Conservation (phyloP, 768 basidiomycete species). For the Suillus variegatus region DNA sequence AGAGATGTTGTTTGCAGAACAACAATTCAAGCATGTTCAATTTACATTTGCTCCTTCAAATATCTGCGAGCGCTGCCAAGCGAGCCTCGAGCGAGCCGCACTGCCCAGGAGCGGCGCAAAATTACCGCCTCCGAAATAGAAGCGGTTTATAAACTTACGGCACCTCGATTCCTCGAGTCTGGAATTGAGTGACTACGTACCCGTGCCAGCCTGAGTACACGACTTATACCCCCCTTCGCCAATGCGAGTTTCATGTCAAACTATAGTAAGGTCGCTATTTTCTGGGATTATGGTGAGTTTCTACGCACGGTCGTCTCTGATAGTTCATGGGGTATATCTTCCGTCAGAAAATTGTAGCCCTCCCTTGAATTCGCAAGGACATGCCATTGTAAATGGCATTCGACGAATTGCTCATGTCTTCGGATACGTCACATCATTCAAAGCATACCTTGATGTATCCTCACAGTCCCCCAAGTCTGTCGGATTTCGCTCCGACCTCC, state of each 20-base stretch:
- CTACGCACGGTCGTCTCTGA: neutral
- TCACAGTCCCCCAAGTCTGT: conserved; percentile 37
- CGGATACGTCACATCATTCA: conserved; percentile 51
- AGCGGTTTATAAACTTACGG: neutral
- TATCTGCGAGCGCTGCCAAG: neutral
- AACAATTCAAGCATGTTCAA: neutral
- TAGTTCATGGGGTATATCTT: neutral
- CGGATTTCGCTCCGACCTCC: conserved; percentile 41
- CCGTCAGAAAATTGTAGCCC: conserved; percentile 33
- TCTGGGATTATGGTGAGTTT: conserved; percentile 37
- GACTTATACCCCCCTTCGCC: neutral
- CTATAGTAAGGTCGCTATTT: conserved; percentile 43
- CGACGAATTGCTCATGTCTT: conserved; percentile 45
- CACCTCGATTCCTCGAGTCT: neutral
- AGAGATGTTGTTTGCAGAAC: neutral
- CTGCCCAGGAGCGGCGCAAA: neutral
- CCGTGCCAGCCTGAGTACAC: neutral
- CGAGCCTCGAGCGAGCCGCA: neutral
- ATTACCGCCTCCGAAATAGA: neutral
- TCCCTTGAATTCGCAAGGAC: conserved; percentile 32
- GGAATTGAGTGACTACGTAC: neutral
- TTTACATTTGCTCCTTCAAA: neutral
- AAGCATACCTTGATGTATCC: conserved; percentile 55
- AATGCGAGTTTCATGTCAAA: conserved; percentile 32
- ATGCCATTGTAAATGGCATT: conserved; percentile 44